Evolutionary conservation across 2,329 filamentous ascomycete species (phyloP).

Genomic region (Neofusicoccum ribis): DNA sequence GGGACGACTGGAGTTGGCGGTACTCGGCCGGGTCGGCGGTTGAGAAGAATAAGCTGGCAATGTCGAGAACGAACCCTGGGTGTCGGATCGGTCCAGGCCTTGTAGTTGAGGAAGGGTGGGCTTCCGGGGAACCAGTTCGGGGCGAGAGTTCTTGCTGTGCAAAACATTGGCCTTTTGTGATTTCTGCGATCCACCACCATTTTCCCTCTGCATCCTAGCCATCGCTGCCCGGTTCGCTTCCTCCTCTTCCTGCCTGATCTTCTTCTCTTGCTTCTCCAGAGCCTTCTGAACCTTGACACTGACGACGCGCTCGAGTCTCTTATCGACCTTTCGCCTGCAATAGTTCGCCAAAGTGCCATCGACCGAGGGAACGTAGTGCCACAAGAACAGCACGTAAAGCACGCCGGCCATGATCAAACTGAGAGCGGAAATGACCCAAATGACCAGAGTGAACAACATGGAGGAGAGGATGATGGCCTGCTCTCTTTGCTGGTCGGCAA

Average conservation of each 20-base stretch:
- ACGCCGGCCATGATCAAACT: slow-evolving; percentile 70
- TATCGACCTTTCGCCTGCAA: slow-evolving; percentile 90
- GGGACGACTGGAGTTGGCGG: slow-evolving; percentile 42
- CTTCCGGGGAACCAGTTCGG: slow-evolving; percentile 2
- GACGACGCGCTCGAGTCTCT: slow-evolving; percentile 79
- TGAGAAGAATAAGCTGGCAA: slow-evolving; percentile 53
- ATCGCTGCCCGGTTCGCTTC: slow-evolving; percentile 24
- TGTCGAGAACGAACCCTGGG: slow-evolving; percentile 28
- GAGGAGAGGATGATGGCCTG: slow-evolving; percentile 82
- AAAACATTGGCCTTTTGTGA: slow-evolving; percentile 39
- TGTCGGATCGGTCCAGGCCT: slow-evolving; percentile 3
- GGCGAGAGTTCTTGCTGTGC: slow-evolving; percentile 39
- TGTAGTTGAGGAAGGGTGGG: slow-evolving; percentile 12
- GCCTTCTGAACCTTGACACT: slow-evolving; percentile 85
- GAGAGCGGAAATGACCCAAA: slow-evolving; percentile 83
- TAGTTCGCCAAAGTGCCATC: slow-evolving; percentile 82
- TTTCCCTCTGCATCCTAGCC: slow-evolving; percentile 36
- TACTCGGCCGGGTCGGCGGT: slow-evolving; percentile 55
- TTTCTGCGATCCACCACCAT: slow-evolving; percentile 42
- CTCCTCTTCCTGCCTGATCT: slow-evolving; percentile 55
- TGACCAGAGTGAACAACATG: slow-evolving; percentile 88
- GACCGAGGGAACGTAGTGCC: slow-evolving; percentile 81
- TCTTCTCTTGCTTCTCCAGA: slow-evolving; percentile 70
- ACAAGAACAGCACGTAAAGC: slow-evolving; percentile 86
- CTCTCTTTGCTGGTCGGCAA: slow-evolving; percentile 72